Evolutionary conservation across 2,329 filamentous ascomycete genomes (phyloP).

Genomic region (Talaromyces sp.): DNA sequence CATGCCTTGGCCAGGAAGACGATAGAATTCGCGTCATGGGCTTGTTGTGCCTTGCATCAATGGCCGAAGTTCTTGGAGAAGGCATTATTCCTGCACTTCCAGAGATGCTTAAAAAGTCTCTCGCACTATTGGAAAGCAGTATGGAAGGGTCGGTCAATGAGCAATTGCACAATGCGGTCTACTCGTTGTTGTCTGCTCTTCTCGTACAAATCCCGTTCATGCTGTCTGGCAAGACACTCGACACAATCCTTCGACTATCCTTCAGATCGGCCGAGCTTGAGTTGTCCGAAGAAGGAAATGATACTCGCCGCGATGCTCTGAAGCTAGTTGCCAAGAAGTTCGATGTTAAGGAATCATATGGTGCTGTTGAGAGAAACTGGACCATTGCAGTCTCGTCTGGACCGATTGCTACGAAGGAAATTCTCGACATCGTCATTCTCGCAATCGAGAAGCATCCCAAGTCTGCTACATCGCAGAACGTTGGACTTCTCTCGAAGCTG

Average conservation of each 20-base stretch:
- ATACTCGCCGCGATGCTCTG: constrained; percentile 65
- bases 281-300: constrained; percentile 59
- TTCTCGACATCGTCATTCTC: constrained; percentile 64
- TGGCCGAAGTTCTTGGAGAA: constrained; percentile 83
- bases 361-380: constrained; percentile 71
- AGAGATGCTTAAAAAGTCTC: constrained; percentile 65
- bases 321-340: constrained; percentile 72
- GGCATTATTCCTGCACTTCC: constrained; percentile 81
- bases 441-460: constrained; percentile 77
- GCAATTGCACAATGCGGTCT: constrained; percentile 76
- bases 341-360: constrained; percentile 71
- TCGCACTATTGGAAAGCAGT: constrained; percentile 67
- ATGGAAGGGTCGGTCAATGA: constrained; percentile 53
- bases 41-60: constrained; percentile 81
- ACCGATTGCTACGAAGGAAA: constrained; percentile 63
- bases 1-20: constrained; percentile 72
- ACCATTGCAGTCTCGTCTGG: constrained; percentile 59
- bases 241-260: constrained; percentile 67
- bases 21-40: constrained; percentile 73
- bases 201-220: constrained; percentile 86
- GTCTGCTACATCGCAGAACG: constrained; percentile 70
- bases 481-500: constrained; percentile 62
- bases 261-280: constrained; percentile 64
- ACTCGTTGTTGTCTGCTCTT: constrained; percentile 72
- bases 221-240: constrained; percentile 71